Base-by-base conservation (phyloP, 768 basidiomycete genomes). In the Boletus pseudopeckii region DNA sequence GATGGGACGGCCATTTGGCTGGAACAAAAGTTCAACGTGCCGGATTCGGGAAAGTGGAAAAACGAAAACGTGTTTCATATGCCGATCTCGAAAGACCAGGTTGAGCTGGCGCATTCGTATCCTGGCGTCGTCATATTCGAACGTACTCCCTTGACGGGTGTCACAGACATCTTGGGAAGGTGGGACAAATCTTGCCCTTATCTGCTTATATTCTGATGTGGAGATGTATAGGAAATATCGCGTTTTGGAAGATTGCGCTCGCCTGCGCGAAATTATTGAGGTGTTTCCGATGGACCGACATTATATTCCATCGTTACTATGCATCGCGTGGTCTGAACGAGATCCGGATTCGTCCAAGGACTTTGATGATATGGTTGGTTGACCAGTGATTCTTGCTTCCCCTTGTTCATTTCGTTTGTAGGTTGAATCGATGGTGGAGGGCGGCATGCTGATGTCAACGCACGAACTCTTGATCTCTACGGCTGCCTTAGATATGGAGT, bases 1-100 rank as follows among this genome's bases (percentile, higher is more conserved):
- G 87, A 90, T 60, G 81, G 80, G 18, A 90, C 88, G 8, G 87
- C 88, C 4, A 88, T 90, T 37, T 91, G 89, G 89, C 61, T 90
- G 39, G 84, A 90, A 62, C 76, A 77, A 58, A 92, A 92, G 68
- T 90, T 91, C 55, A 77, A 84, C 57, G 76, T 89, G 13, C 85
- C 85, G 0, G 66, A 72, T 7, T 85, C 85, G 3, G 87, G 87
- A 3, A 55, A 71, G 37, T 89, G 88, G 88, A 70, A 71, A 6
- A 75, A 77, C 15, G 85, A 85, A 54, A 66, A 66, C 7, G 70
- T 85, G 5, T 88, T 88, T 64, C 77, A 82, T 15, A 83, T 90
- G 45, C 83, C 85, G 0, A 8, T 64, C 32, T 50, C 63, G 7
- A 43, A 45, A n/a, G 44, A 48, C 11, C 44, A 40, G 32, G 36